Percentiles rank a stretch among this genome's conserved stretches.
Conservation (phyloP, 176 grass and related monocot genomes). For the Avena sativa region DNA sequence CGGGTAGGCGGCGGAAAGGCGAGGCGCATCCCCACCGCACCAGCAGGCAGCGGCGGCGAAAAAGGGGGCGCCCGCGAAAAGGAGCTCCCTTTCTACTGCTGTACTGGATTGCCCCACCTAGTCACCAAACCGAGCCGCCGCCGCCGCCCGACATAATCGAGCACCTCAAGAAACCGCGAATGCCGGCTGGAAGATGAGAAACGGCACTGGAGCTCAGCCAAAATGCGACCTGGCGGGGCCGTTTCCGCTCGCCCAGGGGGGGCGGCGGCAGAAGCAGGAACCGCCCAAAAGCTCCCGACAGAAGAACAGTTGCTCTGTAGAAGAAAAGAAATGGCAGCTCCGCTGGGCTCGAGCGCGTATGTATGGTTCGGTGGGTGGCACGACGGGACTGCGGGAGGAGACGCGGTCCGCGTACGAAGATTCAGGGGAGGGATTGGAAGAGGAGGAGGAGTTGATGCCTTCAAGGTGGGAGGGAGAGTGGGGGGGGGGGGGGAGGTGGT, state of each 20-base stretch:
- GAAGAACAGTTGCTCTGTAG: not conserved
- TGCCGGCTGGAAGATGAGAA: not conserved
- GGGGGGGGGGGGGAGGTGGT: not conserved
- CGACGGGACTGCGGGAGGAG: conserved; percentile 3
- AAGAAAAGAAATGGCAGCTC: not conserved
- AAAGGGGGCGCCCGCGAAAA: conserved; percentile 32
- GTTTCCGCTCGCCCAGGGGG: not conserved
- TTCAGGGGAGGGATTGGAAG: conserved; percentile 27
- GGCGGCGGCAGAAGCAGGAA: not conserved
- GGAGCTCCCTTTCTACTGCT: not conserved
- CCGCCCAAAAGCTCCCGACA: not conserved
- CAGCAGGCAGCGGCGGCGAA: conserved; percentile 31
- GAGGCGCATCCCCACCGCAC: conserved; percentile 49
- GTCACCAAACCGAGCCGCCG: conserved; percentile 27
- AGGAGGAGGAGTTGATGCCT: not conserved
- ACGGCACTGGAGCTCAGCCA: not conserved
- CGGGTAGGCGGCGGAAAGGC: conserved; percentile 52
- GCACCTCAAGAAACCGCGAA: conserved; percentile 1
- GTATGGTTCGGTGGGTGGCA: conserved; percentile 40
- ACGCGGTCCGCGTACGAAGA: conserved; percentile 28
- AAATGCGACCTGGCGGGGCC: conserved; percentile 14
- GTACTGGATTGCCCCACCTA: not conserved
- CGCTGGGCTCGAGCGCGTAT: not conserved
- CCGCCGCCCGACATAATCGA: not conserved
- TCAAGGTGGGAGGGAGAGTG: not conserved